Base-by-base conservation (phyloP, 345 rosid species). In the Populus ilicifolia region DNA sequence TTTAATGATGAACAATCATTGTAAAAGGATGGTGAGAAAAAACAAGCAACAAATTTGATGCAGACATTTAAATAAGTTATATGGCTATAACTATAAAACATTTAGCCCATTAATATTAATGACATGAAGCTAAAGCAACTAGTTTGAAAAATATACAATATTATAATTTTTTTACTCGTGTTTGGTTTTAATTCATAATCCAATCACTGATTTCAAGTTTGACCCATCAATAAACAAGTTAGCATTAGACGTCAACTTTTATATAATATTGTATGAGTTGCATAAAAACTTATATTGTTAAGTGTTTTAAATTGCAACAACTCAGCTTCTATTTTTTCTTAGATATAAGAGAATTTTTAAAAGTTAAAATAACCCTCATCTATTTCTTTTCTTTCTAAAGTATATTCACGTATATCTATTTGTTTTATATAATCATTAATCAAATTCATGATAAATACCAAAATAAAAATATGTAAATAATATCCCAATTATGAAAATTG, bases 11-110 rank as follows among this genome's bases (percentile, higher is more conserved):
- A 30, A 30, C 90, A 23, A 27, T 69, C 84, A n/a, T 61, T 78
- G 50, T 79, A 80, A 78, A 67, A 23, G 21, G 81, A 74, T 43
- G 79, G 35, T 71, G 81, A 12, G 29, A 82, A 66, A 80, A 72
- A 46, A 64, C 39, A 59, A 25, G 68, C 67, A 73, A 13, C 62
- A 50, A 50, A 18, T 18, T 50, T 50, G n/a, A 50, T 50, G n/a
- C 20, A 50, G n/a, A 50, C 9, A 50, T 8, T 50, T 50, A 6
- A 17, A 7, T 8, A 50, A 50, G 6, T 50, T 2, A 5, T 18
- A 50, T 50, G 56, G 2, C 8, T 18, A 6, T 18, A 50, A 2
- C 21, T 17, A 50, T 17, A 50, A 50, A 50, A 50, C n/a, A 6
- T 18, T n/a, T 8, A 50, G 56, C 56, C 56, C 5, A 17, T 17